Evolutionary conservation across 257 asterid genomes (phyloP), one percentile per base, ranked within the genome.

Genomic region (Solanum clarkiae): DNA sequence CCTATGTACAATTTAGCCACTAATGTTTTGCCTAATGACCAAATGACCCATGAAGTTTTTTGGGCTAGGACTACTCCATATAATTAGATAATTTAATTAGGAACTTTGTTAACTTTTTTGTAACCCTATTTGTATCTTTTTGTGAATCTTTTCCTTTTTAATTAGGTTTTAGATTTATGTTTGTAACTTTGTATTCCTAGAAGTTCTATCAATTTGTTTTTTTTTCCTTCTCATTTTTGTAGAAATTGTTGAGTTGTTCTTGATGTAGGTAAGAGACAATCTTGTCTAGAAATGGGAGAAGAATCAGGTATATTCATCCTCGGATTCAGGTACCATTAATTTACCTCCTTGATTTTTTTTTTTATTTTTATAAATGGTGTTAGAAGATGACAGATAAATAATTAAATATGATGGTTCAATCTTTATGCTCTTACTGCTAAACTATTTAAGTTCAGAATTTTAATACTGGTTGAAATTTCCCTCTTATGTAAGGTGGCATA

Each of bases 21-120:
- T 49, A 91, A 90, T 90, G 13, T 91, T 88, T 59, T 86, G 22
- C 92, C 94, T 16, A 90, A 92, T 79, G 93, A 90, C 14, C 95
- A 92, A 86, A 90, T 92, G 93, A 86, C 87, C 49, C 90, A 88
- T 5, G 94, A 94, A 53, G 90, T 90, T 11, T 92, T 92, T 24
- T 94, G 97, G 98, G 86, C 91, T 81, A 54, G 82, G 8, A 93
- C 89, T 0, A 91, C 93, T 8, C 95, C 93, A 42, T 70, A 70
- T 70, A 70, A 16, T 18, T 70, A 70, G 29, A 18, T 70, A 69
- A 5, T 57, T 57, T 29, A 29, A 29, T 32, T 32, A 32, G 66
- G 9, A n/a, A 20, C 29, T 59, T n/a, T 87, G 85, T 80, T 84
- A 86, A 71, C 63, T 87, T 79, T 32, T 65, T 47, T 54, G n/a